Base-by-base conservation (phyloP, 805 yeast genomes). In the Schwanniomyces occidentalis region DNA sequence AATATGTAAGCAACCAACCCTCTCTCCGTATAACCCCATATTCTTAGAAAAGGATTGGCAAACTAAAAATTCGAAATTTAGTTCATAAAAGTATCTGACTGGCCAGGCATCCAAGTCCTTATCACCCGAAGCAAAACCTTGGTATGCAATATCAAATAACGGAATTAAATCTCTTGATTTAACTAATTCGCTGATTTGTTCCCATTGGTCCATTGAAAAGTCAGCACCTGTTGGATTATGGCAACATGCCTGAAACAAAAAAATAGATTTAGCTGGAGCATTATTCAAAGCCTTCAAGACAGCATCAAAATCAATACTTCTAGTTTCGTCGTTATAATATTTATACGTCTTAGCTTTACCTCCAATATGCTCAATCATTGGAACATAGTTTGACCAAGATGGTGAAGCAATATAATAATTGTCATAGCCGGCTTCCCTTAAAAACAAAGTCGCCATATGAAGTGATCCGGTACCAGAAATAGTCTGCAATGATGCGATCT, bases 31-130 rank as follows among this genome's bases (percentile, higher is more conserved):
- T 37, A 65, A 53, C 6, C 69, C 72, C 65, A 65, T 49, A 50
- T 64, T 65, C 41, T 65, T 65, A 36, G 71, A 58, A 45, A 63
- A 65, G 10, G 69, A 63, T 44, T 65, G 66, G 38, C 65, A 56
- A 13, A 56, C 62, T 13, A 59, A 32, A 28, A 49, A 80, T 69
- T 54, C 86, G 80, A 41, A 16, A 8, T 51, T 48, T 35, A 46
- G 48, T 8, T 45, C 48, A 45, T 52, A 52, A 21, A 65, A 58
- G 42, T 59, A 50, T 42, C 70, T 48, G n/a, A 66, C 45, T 9
- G 64, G 56, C 62, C 63, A 65, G 1, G 71, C 69, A 43, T 67
- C 73, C 42, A 74, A 71, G 42, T 76, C 82, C 46, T 85, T 72
- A 48, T 83, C 78, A 33, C 98, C 73, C 20, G 58, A 47, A 19